Conservation (phyloP, 352 stramenopile genomes). For the Globisporangium takayamanum region DNA sequence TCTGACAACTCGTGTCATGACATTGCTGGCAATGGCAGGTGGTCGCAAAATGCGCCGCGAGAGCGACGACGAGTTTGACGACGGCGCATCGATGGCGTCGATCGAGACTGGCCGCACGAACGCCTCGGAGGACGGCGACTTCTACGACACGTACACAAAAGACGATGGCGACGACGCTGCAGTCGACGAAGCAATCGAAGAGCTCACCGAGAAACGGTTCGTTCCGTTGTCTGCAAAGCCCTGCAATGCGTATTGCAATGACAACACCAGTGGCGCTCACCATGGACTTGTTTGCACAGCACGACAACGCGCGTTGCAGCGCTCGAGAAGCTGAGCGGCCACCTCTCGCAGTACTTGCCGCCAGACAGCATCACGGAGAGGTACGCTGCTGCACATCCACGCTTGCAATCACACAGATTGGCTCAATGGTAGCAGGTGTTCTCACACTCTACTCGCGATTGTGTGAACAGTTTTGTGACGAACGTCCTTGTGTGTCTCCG, state of each 20-base stretch:
- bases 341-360: slow-evolving; percentile 64
- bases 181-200: slow-evolving; percentile 68
- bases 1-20: not conserved
- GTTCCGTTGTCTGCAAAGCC: not conserved
- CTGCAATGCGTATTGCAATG: not conserved
- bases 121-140: slow-evolving; percentile 55
- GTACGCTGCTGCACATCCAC: slow-evolving; percentile 17
- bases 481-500: slow-evolving; percentile 66
- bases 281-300: slow-evolving; percentile 17
- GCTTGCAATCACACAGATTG: not conserved
- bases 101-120: slow-evolving; percentile 59
- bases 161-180: slow-evolving; percentile 52
- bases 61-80: slow-evolving; percentile 63
- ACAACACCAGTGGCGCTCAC: not conserved
- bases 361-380: slow-evolving; percentile 64
- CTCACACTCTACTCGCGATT: not conserved
- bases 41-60: slow-evolving; percentile 48
- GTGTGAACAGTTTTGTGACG: slow-evolving; percentile 38
- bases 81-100: slow-evolving; percentile 58
- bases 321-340: slow-evolving; percentile 51
- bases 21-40: slow-evolving; percentile 13
- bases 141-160: slow-evolving; percentile 63
- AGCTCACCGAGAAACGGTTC: slow-evolving; percentile 77
- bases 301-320: slow-evolving; percentile 67
- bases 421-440: not conserved